Evolutionary conservation across 352 stramenopile species (phyloP).

Genomic region (Pythium brachiatum): DNA sequence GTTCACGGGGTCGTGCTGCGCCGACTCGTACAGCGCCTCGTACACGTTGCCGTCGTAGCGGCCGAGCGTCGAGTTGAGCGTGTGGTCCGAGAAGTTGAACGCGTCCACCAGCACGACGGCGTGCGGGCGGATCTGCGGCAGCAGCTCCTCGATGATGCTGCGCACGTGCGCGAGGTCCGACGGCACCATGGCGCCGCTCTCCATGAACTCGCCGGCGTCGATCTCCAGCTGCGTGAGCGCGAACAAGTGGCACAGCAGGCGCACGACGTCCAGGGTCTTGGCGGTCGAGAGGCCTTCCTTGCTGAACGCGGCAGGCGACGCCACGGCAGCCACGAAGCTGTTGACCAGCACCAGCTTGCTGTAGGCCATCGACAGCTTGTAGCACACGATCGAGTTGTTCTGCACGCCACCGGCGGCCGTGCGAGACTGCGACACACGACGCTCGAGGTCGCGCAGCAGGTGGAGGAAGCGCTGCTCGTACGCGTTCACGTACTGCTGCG

Average conservation of each 20-base stretch:
- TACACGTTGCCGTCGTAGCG: constrained; percentile 76
- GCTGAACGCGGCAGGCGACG: constrained; percentile 28
- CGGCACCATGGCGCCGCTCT: constrained; percentile 46
- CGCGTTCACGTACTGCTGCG: constrained; percentile 36
- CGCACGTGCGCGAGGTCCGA: constrained; percentile 50
- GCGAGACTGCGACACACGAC: constrained; percentile 27
- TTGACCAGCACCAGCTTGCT: constrained; percentile 46
- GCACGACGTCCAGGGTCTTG: constrained; percentile 37
- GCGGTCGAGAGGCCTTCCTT: constrained; percentile 29
- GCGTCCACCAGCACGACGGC: constrained; percentile 73
- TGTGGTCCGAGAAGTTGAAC: constrained; percentile 78
- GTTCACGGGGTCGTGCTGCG: constrained; percentile 67
- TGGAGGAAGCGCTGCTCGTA: constrained; percentile 63
- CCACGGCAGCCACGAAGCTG: constrained; percentile 40
- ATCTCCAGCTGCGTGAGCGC: constrained; percentile 69
- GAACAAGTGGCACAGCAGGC: constrained; percentile 66
- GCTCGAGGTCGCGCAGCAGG: constrained; percentile 39
- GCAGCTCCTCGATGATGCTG: constrained; percentile 45
- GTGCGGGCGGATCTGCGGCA: constrained; percentile 52
- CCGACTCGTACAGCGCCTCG: constrained; percentile 56
- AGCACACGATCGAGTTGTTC: constrained; percentile 58
- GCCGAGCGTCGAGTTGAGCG: constrained; percentile 72
- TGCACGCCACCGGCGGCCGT: constrained; percentile 45
- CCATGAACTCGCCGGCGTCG: constrained; percentile 61
- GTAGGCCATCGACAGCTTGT: constrained; percentile 62